A percentile compares a stretch with the other conserved stretches of the same genome.
Conservation (phyloP, 2,329 filamentous ascomycete genomes). For the Fusarium vanettenii region DNA sequence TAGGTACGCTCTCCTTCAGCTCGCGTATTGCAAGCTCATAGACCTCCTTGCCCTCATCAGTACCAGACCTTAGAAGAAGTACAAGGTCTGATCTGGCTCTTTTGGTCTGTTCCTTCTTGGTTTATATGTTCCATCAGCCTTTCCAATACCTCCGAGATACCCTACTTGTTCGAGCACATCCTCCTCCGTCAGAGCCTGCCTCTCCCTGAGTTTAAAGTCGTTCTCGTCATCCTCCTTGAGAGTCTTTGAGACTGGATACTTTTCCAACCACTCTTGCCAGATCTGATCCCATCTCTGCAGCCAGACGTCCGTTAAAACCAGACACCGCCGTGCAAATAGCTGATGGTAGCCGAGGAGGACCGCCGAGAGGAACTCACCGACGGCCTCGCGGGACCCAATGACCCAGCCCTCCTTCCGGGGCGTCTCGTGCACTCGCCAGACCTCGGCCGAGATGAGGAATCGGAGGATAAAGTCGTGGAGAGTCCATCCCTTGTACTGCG, state of each 20-base stretch:
- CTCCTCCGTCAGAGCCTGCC: constrained; percentile 31
- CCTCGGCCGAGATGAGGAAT: constrained; percentile 41
- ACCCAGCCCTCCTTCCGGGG: constrained; percentile 34
- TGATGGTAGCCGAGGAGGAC: constrained; percentile 37
- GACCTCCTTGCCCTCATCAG: not conserved
- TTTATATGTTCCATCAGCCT: constrained; percentile 14
- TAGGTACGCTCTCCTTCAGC: not conserved
- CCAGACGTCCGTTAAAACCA: not conserved
- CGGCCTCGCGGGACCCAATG: constrained; percentile 22
- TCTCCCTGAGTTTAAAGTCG: constrained; percentile 28
- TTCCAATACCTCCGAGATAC: constrained; percentile 45
- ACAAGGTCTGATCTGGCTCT: not conserved
- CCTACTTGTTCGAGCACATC: constrained; percentile 37
- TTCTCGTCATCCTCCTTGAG: constrained; percentile 3
- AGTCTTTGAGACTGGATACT: constrained; percentile 29
- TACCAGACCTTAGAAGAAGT: not conserved
- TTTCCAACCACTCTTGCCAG: constrained; percentile 47
- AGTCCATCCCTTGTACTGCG: not conserved
- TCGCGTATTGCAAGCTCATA: not conserved
- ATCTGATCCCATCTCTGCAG: constrained; percentile 33
- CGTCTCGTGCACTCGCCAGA: constrained; percentile 40
- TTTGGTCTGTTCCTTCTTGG: not conserved
- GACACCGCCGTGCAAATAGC: constrained; percentile 26
- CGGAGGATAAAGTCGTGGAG: constrained; percentile 31
- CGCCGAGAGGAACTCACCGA: constrained; percentile 38